phyloP scores from a whole-genome alignment of 495 filamentous ascomycete genomes.

The Chaetomidium leptoderma region DNA sequence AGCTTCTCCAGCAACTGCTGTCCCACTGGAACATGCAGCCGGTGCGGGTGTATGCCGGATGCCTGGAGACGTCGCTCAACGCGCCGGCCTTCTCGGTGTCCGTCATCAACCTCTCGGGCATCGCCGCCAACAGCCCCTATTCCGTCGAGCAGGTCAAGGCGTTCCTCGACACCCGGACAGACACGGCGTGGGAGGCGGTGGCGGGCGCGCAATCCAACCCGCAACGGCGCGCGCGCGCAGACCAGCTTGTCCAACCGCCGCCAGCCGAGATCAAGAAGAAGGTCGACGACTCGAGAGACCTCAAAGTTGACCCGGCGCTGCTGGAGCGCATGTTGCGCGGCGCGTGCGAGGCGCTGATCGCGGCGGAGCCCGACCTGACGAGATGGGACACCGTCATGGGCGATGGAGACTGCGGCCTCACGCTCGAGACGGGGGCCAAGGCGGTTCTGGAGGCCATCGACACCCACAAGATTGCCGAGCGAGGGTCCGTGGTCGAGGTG shows the following conservation, averaged over 20 bases:
- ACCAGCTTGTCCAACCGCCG: conserved; percentile 44
- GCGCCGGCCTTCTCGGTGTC: conserved; percentile 60
- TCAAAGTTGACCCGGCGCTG: conserved; percentile 40
- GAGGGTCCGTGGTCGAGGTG: conserved; percentile 48
- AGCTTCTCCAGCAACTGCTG: conserved; percentile 49
- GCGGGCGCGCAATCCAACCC: conserved; percentile 34
- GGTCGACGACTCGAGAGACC: conserved; percentile 37
- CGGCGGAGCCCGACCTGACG: conserved; percentile 55
- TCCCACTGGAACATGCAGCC: conserved; percentile 41
- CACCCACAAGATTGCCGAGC: conserved; percentile 29
- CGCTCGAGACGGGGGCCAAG: conserved; percentile 47
- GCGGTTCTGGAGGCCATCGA: conserved; percentile 41
- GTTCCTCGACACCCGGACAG: conserved; percentile 51
- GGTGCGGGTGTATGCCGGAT: conserved; percentile 40
- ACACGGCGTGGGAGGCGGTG: conserved; percentile 49
- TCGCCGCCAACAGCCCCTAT: conserved; percentile 39
- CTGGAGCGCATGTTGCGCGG: conserved; percentile 49
- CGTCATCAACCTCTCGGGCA: conserved; percentile 52
- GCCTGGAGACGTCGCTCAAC: conserved; percentile 59
- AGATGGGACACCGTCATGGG: conserved; percentile 63
- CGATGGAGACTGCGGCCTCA: conserved; percentile 62
- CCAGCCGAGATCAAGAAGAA: conserved; percentile 29
- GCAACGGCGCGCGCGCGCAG: conserved; percentile 32
- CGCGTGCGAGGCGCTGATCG: conserved; percentile 49
- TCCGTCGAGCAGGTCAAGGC: conserved; percentile 48